A percentile compares a stretch with the other conserved stretches of the same genome.
phyloP scores from a whole-genome alignment of 2,329 filamentous ascomycete species.

The Leptographium radiaticola region DNA sequence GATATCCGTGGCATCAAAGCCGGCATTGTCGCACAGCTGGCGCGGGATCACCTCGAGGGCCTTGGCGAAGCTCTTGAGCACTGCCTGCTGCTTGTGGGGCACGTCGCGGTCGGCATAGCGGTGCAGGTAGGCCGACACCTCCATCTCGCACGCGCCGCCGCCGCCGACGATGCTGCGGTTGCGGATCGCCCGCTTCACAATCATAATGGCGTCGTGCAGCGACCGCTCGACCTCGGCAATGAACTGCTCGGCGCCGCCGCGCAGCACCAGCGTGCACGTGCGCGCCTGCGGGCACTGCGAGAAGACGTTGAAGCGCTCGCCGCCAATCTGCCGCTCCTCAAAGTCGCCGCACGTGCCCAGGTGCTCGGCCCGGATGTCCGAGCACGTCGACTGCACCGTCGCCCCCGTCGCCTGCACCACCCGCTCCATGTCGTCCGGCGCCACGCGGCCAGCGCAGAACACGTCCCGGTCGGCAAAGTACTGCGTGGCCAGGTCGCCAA shows the following conservation, averaged over 20 bases:
- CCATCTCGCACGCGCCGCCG: constrained; percentile 93
- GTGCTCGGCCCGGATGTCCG: constrained; percentile 79
- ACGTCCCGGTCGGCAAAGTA: constrained; percentile 96
- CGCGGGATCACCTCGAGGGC: constrained; percentile 92
- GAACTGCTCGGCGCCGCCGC: constrained; percentile 96
- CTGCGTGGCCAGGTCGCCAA: constrained; percentile 94
- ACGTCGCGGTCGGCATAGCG: constrained; percentile 86
- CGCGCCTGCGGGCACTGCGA: constrained; percentile 90
- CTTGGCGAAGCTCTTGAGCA: constrained; percentile 97
- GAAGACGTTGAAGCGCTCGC: constrained; percentile 97
- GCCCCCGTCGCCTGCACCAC: constrained; percentile 91
- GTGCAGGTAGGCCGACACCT: constrained; percentile 87
- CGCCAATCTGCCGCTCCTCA: constrained; percentile 93
- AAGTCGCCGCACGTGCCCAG: constrained; percentile 83
- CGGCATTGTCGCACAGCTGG: constrained; percentile 95
- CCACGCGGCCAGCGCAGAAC: constrained; percentile 92
- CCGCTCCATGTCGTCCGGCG: constrained; percentile 86
- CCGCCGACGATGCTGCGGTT: constrained; percentile 92
- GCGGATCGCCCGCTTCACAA: constrained; percentile 94
- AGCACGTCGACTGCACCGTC: constrained; percentile 88
- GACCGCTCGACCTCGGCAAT: constrained; percentile 97
- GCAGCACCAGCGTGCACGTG: constrained; percentile 90
- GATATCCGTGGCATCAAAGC: constrained; percentile 96
- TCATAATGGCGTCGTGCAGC: constrained; percentile 98
- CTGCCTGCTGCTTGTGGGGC: constrained; percentile 86